Conservation (phyloP, 108 stramenopile species). For the Cyclotella kingstonii region DNA sequence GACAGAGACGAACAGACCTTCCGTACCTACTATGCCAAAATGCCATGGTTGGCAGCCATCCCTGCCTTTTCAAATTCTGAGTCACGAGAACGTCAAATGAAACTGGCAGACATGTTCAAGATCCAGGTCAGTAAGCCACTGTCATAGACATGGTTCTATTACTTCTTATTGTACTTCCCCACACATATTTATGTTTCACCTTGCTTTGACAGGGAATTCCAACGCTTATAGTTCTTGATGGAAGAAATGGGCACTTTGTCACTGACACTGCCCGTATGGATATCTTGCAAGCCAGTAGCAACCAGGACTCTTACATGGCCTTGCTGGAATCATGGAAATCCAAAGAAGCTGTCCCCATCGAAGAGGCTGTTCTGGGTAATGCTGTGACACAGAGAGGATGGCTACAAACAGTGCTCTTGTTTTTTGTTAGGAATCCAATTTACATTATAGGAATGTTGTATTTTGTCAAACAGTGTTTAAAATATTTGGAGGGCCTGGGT, state of each 20-base stretch:
- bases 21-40: conserved; percentile 59
- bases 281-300: conserved; percentile 36
- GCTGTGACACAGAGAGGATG: conserved; percentile 19
- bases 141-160: neutral
- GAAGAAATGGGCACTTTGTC: conserved; percentile 66
- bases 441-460: conserved; percentile 62
- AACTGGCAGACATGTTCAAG: conserved; percentile 53
- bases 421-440: conserved; percentile 60
- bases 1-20: conserved; percentile 56
- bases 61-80: conserved; percentile 33
- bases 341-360: conserved; percentile 52
- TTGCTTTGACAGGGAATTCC: conserved; percentile 57
- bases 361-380: conserved; percentile 37
- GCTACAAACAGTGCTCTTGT: conserved; percentile 40
- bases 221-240: conserved; percentile 63
- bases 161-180: neutral
- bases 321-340: conserved; percentile 54
- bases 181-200: neutral
- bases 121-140: conserved; percentile 17
- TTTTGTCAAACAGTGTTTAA: conserved; percentile 39
- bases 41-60: conserved; percentile 64
- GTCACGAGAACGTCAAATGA: conserved; percentile 46
- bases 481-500: conserved; percentile 32
- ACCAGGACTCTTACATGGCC: conserved; percentile 30
- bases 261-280: conserved; percentile 55